These are phyloP conservation scores for Ceratocystis albifundus DNA, from an alignment of 2,329 filamentous ascomycete genomes.

Conservation along the genomic window DNA sequence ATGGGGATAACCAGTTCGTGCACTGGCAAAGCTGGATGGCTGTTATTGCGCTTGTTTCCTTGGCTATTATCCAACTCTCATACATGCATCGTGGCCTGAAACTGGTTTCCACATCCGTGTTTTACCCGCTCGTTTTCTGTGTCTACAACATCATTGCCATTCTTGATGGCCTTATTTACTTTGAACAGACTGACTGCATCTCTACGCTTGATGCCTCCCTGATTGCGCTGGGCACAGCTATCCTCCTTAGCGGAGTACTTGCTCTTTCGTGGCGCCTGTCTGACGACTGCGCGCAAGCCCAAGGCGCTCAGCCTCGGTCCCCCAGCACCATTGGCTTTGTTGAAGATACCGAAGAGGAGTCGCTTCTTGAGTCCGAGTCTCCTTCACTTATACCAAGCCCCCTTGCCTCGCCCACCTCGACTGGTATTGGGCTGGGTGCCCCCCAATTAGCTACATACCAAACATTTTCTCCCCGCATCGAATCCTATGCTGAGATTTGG, in stretches of 20 bases:
- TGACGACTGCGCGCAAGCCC: constrained; percentile 41
- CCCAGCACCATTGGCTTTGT: constrained; percentile 74
- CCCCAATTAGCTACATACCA: constrained; percentile 25
- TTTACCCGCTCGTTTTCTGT: constrained; percentile 97
- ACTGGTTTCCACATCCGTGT: constrained; percentile 83
- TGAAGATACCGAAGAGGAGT: constrained; percentile 49
- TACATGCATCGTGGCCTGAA: constrained; percentile 90
- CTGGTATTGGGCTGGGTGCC: constrained; percentile 27
- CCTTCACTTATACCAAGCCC: constrained; percentile 26
- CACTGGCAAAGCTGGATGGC: constrained; percentile 94
- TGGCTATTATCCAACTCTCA: constrained; percentile 85
- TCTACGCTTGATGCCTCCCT: constrained; percentile 63
- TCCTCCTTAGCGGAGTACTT: constrained; percentile 77
- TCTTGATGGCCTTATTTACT: constrained; percentile 92
- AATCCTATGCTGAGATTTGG: constrained; percentile 63
- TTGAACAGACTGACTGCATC: constrained; percentile 74
- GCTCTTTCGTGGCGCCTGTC: constrained; percentile 88
- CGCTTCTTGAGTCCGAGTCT: constrained; percentile 30
- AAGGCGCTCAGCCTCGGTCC: constrained; percentile 41
- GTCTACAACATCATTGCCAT: constrained; percentile 99
- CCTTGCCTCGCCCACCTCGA: constrained; percentile 30
- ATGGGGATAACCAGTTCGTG: constrained; percentile 84
- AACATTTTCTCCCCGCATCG: constrained; percentile 33
- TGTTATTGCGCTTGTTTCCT: constrained; percentile 62
- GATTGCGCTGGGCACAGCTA: constrained; percentile 74